Evolutionary conservation across 139 green algal genomes (phyloP).

Genomic region (Chlorokybus atmophyticus): DNA sequence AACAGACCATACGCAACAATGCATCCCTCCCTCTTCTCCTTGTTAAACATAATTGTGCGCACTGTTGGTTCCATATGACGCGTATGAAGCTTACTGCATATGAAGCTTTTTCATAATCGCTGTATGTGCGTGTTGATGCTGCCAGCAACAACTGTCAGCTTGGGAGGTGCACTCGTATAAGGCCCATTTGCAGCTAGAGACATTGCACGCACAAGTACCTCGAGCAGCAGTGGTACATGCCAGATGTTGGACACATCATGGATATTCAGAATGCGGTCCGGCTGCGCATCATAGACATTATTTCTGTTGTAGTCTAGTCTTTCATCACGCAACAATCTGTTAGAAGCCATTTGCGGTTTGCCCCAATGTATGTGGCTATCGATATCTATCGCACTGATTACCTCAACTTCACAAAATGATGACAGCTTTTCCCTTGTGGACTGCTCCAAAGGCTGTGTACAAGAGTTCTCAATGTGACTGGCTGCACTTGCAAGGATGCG

Average conservation of each 20-base stretch:
- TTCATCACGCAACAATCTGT: too few species aligned
- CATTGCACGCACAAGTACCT: slow-evolving; percentile 12
- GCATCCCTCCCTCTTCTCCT: too few species aligned
- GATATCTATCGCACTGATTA: too few species aligned
- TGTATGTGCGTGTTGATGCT: slow-evolving; percentile 33
- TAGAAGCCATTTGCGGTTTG: too few species aligned
- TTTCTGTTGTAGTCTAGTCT: background rate
- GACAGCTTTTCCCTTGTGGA: slow-evolving; percentile 80
- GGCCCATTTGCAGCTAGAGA: background rate
- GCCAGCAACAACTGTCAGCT: too few species aligned
- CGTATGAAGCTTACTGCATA: too few species aligned
- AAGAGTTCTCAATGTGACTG: background rate
- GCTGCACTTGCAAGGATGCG: background rate
- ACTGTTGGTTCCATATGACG: too few species aligned
- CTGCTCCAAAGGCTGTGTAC: slow-evolving; percentile 49
- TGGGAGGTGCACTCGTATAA: too few species aligned
- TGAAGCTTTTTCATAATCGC: slow-evolving; percentile 57
- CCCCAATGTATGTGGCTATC: too few species aligned
- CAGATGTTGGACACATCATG: slow-evolving; percentile 97
- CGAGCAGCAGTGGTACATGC: slow-evolving; percentile 80
- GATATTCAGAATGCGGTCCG: slow-evolving; percentile 72
- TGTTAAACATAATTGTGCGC: too few species aligned
- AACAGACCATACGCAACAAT: too few species aligned
- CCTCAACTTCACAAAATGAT: slow-evolving; percentile 86
- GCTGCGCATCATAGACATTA: background rate